phyloP scores from a whole-genome alignment of 2,329 filamentous ascomycete genomes.

The Cercospora sp. region DNA sequence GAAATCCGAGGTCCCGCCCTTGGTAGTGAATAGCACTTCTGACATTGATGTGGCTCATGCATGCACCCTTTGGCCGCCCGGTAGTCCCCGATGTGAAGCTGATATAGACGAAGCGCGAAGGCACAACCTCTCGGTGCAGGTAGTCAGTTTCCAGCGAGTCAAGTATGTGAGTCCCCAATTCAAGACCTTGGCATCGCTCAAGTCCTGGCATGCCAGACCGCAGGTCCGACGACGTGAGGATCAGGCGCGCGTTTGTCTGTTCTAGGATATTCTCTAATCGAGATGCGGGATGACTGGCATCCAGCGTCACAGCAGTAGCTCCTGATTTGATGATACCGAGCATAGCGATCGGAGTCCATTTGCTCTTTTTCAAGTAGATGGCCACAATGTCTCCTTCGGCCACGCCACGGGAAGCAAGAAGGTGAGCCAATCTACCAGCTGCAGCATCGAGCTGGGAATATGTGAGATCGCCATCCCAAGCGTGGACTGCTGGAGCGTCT shows the following conservation, averaged over 20 bases:
- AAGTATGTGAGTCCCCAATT: background rate
- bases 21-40: conserved; percentile 14
- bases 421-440: conserved; percentile 23
- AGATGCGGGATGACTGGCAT: conserved; percentile 30
- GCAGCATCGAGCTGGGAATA: conserved; percentile 31
- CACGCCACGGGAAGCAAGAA: conserved; percentile 1
- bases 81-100: conserved; percentile 7
- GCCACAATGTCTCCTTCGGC: conserved; percentile 20
- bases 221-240: conserved; percentile 16
- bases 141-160: background rate
- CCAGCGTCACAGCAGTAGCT: conserved; percentile 33
- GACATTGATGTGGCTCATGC: conserved; percentile 13
- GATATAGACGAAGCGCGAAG: conserved; percentile 7
- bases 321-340: conserved; percentile 37
- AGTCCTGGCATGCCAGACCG: background rate
- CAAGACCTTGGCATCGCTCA: background rate
- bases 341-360: conserved; percentile 33
- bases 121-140: conserved; percentile 2
- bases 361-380: conserved; percentile 33
- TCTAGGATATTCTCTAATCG: conserved; percentile 33
- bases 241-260: conserved; percentile 28
- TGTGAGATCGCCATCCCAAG: conserved; percentile 34
- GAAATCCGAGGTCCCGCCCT: conserved; percentile 13
- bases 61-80: conserved; percentile 5
- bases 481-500: conserved; percentile 29